Evolutionary conservation across 164 flowering plant genomes (phyloP), one percentile per base, ranked within the genome.

Genomic region (Chimonanthus salicifolius): DNA sequence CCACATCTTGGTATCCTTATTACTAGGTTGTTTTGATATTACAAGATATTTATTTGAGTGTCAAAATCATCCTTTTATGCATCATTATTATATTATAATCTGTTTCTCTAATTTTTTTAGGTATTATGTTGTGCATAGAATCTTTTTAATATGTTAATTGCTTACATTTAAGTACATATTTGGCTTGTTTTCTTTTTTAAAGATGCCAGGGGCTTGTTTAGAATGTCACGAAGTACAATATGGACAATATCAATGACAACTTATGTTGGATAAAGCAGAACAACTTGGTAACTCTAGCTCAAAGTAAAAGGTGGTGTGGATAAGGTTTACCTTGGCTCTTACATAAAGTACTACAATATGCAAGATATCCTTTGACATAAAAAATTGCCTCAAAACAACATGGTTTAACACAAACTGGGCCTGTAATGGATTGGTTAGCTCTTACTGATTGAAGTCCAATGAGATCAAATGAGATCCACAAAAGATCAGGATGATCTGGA

Each of bases 1-100:
- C 72, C 77, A 68, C 65, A 58, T 71, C 49, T 71, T 81, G 50
- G 49, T 73, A 47, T 70, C 77, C 58, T 49, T 72, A n/a, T 33
- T 50, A 10, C 71, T 68, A 67, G 18, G 43, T 70, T 66, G 7
- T 68, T 70, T 74, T 51, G 72, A 7, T 43, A 18, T 58, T 47
- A 20, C 2, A 64, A 7, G 7, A 47, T 50, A 5, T 33, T 49
- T 16, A 54, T 5, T 54, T 15, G 5, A 4, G 9, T 20, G 21
- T 63, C 5, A 15, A 5, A 66, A 66, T 45, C 10, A 21, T 7
- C 46, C 16, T 15, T 8, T 69, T 15, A 43, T 70, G 11, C n/a
- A 9, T 18, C 60, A 7, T 70, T 20, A 48, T 15, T n/a, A 68
- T 68, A 5, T 48, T 15, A 21, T 3, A 3, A 18, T 69, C 45